Conservation (phyloP, 73 alveolate genomes). For the Chromera velia region DNA sequence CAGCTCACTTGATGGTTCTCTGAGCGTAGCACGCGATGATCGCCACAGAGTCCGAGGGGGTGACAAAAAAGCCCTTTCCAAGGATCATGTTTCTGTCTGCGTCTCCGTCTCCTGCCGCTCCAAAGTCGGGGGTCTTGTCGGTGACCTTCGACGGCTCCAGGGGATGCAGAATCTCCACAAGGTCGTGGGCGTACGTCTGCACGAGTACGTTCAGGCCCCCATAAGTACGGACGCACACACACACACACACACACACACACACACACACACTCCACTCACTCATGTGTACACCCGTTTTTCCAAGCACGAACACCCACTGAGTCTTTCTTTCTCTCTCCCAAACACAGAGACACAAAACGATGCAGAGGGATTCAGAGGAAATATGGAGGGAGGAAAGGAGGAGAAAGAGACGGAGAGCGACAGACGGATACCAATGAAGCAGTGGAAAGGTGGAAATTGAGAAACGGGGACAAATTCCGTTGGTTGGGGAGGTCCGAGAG, state of each 20-base stretch:
- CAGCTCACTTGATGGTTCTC: constrained; percentile 57
- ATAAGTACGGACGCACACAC: background rate
- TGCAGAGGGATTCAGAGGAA: too few species aligned
- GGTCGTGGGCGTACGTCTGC: constrained; percentile 77
- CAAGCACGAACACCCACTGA: too few species aligned
- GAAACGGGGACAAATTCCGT: background rate
- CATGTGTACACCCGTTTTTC: too few species aligned
- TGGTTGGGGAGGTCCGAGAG: background rate
- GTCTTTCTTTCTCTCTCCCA: too few species aligned
- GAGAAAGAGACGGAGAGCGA: too few species aligned
- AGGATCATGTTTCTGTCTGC: constrained; percentile 97
- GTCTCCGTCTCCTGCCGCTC: constrained; percentile 78
- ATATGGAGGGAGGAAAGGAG: too few species aligned
- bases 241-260: too few species aligned
- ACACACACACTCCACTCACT: too few species aligned
- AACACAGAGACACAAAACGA: too few species aligned
- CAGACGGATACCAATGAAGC: too few species aligned
- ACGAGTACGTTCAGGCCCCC: background rate
- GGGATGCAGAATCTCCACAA: constrained; percentile 79
- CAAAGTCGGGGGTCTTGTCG: constrained; percentile 70
- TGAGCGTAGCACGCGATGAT: constrained; percentile 81
- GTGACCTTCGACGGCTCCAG: constrained; percentile 34
- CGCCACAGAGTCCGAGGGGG: constrained; percentile 96
- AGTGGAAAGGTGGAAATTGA: background rate
- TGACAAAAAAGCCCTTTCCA: constrained; percentile 90